Evolutionary conservation across 495 filamentous ascomycete genomes (phyloP).

Genomic region (Aspergillus egyptiacus): DNA sequence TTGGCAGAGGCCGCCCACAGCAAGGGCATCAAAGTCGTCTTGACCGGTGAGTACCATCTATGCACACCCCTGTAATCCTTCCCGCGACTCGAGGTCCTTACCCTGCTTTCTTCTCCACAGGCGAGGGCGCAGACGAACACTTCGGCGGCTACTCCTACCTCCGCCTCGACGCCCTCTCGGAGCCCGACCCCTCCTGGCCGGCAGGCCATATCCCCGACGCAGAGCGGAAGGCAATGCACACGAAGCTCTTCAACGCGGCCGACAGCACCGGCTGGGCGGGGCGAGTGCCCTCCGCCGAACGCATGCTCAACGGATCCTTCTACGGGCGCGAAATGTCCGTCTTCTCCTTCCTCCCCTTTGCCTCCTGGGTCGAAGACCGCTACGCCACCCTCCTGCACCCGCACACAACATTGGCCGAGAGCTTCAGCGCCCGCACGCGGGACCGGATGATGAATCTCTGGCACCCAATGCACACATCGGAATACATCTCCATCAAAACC

Average conservation of each 20-base stretch:
- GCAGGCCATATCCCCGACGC: slow-evolving; percentile 7
- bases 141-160: slow-evolving; percentile 46
- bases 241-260: background rate
- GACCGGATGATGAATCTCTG: slow-evolving; percentile 33
- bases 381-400: slow-evolving; percentile 1
- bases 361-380: slow-evolving; percentile 3
- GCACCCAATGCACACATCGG: slow-evolving; percentile 46
- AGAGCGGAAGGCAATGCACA: no score
- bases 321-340: background rate
- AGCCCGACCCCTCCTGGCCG: slow-evolving; percentile 36
- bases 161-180: slow-evolving; percentile 35
- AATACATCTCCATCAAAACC: slow-evolving; percentile 39
- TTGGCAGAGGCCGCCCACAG: slow-evolving; percentile 36
- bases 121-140: slow-evolving; percentile 49
- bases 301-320: slow-evolving; percentile 9
- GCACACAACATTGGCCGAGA: slow-evolving; percentile 15
- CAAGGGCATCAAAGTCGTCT: slow-evolving; percentile 42
- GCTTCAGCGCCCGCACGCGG: slow-evolving; percentile 20
- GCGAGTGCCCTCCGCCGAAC: slow-evolving; percentile 1
- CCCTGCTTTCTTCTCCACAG: slow-evolving; percentile 13
- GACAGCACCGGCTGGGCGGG: background rate
- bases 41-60: slow-evolving; percentile 25
- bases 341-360: slow-evolving; percentile 2
- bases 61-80: background rate
- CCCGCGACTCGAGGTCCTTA: background rate